Percentiles rank a stretch among this genome's conserved stretches.
Conservation (phyloP, 2,329 filamentous ascomycete species). For the Fusarium keratoplasticum region DNA sequence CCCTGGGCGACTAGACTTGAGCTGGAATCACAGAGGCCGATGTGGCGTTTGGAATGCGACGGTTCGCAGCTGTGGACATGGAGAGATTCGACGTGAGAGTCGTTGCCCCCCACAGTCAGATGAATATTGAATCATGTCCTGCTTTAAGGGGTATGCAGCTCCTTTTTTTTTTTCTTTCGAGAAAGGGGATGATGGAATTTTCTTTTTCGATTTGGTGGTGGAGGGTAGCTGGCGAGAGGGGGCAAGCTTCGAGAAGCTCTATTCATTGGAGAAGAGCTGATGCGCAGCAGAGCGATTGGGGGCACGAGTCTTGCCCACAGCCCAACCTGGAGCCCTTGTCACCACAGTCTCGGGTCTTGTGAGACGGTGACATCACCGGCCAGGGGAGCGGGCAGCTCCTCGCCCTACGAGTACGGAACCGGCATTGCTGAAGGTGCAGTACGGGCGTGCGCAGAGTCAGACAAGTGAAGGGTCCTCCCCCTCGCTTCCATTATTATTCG, state of each 20-base stretch:
- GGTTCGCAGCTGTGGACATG: slow-evolving; percentile 32
- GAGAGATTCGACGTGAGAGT: slow-evolving; percentile 31
- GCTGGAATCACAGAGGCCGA: slow-evolving; percentile 32
- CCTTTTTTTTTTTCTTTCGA: neutral
- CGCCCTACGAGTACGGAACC: slow-evolving; percentile 24
- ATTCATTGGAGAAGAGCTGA: slow-evolving; percentile 9
- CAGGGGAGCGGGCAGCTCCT: slow-evolving; percentile 28
- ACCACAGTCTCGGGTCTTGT: slow-evolving; percentile 37
- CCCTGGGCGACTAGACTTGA: slow-evolving; percentile 26
- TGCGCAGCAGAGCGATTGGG: slow-evolving; percentile 1
- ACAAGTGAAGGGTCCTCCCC: slow-evolving; percentile 27
- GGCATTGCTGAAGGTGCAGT: slow-evolving; percentile 11
- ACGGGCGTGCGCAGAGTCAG: slow-evolving; percentile 25
- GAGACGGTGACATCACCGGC: slow-evolving; percentile 43
- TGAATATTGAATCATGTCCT: slow-evolving; percentile 25
- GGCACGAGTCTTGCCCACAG: neutral
- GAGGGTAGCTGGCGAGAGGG: neutral
- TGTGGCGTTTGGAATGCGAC: slow-evolving; percentile 40
- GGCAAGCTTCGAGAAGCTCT: slow-evolving; percentile 5
- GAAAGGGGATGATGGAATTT: neutral
- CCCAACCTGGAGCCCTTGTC: slow-evolving; percentile 24
- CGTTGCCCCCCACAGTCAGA: slow-evolving; percentile 14
- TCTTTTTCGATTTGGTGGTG: neutral
- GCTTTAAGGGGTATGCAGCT: slow-evolving; percentile 2
- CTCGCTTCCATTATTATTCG: slow-evolving; percentile 31